These are phyloP conservation scores for Beauveria asiatica DNA, from an alignment of 2,329 filamentous ascomycete genomes.

Conservation along the genomic window DNA sequence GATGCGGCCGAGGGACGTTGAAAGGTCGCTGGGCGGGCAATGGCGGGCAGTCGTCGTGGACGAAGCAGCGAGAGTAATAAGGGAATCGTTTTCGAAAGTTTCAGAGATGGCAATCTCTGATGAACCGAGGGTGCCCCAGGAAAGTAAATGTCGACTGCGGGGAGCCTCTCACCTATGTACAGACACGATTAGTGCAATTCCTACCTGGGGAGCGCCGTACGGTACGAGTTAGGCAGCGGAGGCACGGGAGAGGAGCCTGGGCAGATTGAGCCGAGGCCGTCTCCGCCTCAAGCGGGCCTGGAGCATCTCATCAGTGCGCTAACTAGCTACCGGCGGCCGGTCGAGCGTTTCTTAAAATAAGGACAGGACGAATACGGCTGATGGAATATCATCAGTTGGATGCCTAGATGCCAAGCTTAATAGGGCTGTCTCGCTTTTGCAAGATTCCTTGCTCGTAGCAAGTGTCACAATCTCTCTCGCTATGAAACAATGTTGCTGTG, in stretches of 20 bases:
- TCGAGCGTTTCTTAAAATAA: no score
- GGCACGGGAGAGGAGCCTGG: neutral
- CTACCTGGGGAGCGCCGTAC: neutral
- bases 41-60: neutral
- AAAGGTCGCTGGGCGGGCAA: neutral
- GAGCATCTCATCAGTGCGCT: neutral
- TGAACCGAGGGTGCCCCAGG: neutral
- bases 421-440: no score
- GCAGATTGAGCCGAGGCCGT: constrained; percentile 5
- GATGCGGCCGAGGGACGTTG: neutral
- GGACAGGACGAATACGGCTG: no score
- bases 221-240: neutral
- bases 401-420: no score
- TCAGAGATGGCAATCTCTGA: neutral
- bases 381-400: no score
- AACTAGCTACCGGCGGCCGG: no score
- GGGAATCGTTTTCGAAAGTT: neutral
- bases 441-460: no score
- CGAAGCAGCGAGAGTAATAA: neutral
- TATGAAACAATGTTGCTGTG: no score
- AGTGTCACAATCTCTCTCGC: no score
- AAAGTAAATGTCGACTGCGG: neutral
- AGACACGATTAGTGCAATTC: neutral
- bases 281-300: neutral
- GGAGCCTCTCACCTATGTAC: neutral